Base-by-base conservation (phyloP, 768 basidiomycete species). In the Boletus vinaceobasis region DNA sequence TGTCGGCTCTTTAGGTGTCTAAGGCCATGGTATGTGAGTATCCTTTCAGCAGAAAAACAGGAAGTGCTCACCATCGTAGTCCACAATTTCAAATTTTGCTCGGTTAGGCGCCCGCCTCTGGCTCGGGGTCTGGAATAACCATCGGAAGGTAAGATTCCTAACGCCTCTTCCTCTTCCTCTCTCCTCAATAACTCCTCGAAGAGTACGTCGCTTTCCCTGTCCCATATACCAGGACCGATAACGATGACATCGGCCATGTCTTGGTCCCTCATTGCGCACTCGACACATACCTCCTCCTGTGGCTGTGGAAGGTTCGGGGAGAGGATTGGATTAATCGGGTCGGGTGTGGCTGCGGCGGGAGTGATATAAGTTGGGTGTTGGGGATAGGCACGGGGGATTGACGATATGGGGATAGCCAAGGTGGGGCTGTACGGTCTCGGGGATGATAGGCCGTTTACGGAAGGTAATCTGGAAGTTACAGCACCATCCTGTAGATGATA, bases 251-350 rank as follows among this genome's bases (percentile, higher is more conserved):
- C 95, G 9, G 87, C 92, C 89, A 99, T 93, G 68, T 99, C 97
- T 66, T 96, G 85, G 71, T 99, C 97, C 32, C 97, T 86, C 95
- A 98, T 98, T 54, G 97, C 88, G 67, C 97, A 99, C 71, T 98
- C 97, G 35, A 97, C 78, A 63, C 96, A 99, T 31, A 98, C 75
- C 69, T 98, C 96, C 62, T 90, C 88, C 59, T 81, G 85, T 10
- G 73, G 75, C 5, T 64, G 65, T 29, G 72, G 82, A 23, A 77
- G 81, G 14, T 75, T 75, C 32, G 84, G 81, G 0, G 81, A 78
- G 62, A 82, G 84, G 5, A 84, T 78, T 4, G 86, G 79, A 57
- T 86, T 84, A 46, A 85, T 76, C 39, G 85, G 76, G 48, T 77
- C 79, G 13, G 80, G 78, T 1, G 80, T 64, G n/a, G 76, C 67